A percentile compares a stretch with the other conserved stretches of the same genome.
Conservation (phyloP, 352 stramenopile genomes). For the Pythium sukuiense region DNA sequence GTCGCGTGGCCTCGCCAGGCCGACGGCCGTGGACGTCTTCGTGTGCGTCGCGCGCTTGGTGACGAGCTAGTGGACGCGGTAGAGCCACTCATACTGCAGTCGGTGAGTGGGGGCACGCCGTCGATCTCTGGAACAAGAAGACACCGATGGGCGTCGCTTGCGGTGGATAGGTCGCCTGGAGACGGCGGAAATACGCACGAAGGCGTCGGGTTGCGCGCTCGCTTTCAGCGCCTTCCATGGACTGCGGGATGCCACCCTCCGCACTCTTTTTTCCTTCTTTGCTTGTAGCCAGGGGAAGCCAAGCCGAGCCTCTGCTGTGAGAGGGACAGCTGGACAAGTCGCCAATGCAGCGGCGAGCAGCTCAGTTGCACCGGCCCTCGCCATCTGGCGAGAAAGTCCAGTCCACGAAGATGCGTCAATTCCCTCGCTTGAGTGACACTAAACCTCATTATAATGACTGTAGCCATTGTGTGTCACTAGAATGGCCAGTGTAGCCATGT, state of each 20-base stretch:
- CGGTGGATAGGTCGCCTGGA: neutral
- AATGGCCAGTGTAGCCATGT: neutral
- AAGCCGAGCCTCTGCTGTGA: neutral
- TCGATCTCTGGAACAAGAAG: neutral
- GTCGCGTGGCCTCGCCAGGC: neutral
- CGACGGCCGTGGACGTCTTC: neutral
- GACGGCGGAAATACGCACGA: neutral
- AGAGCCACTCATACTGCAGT: neutral
- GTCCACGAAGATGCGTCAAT: constrained; percentile 1
- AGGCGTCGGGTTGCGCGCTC: neutral
- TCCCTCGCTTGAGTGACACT: neutral
- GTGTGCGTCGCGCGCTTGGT: neutral
- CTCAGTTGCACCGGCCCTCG: constrained; percentile 1
- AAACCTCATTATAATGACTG: neutral
- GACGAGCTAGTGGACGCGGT: neutral
- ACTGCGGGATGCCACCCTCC: neutral
- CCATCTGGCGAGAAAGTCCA: neutral
- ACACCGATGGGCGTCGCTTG: neutral
- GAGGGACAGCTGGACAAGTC: neutral
- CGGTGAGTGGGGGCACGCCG: neutral
- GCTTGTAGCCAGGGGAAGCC: neutral
- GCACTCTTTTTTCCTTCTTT: neutral
- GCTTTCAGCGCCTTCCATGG: neutral
- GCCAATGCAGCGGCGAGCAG: neutral
- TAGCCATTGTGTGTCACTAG: neutral